These are phyloP conservation scores for Pseudogymnoascus sp. DNA, from an alignment of 2,329 filamentous ascomycete genomes.

Conservation along the genomic window DNA sequence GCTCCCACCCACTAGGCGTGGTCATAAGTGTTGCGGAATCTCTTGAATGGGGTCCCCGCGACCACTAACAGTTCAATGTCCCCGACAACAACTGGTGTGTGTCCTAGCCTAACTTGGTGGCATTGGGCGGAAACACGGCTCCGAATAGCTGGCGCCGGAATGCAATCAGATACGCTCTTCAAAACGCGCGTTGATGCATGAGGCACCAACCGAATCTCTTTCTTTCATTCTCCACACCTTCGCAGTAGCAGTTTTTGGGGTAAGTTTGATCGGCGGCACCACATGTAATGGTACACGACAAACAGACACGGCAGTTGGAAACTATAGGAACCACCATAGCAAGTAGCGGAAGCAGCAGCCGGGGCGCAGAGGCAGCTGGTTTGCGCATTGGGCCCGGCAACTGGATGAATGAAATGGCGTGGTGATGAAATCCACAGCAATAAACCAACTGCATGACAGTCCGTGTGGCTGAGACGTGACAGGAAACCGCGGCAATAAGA, in stretches of 20 bases:
- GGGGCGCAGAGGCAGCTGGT: background rate
- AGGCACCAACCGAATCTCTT: background rate
- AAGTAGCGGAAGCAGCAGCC: background rate
- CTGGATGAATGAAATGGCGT: background rate
- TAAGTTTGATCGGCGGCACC: background rate
- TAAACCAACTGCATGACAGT: conserved; percentile 6
- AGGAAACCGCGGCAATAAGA: conserved; percentile 2
- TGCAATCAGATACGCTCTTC: background rate
- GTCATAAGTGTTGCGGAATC: background rate
- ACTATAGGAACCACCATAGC: background rate
- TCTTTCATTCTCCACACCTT: background rate
- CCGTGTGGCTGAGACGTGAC: conserved; percentile 6
- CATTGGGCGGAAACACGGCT: background rate
- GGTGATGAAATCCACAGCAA: background rate
- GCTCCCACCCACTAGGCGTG: background rate
- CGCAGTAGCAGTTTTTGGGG: background rate
- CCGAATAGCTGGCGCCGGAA: background rate
- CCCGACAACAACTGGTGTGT: background rate
- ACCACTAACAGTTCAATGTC: background rate
- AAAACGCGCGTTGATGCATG: background rate
- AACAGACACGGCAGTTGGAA: background rate
- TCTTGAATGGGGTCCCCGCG: background rate
- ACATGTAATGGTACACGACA: background rate
- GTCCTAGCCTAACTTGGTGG: background rate
- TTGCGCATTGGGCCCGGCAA: background rate